A percentile compares a stretch with the other conserved stretches of the same genome.
Evolutionary conservation across 2,329 filamentous ascomycete species (phyloP).

Genomic region (Aspergillus melleus): DNA sequence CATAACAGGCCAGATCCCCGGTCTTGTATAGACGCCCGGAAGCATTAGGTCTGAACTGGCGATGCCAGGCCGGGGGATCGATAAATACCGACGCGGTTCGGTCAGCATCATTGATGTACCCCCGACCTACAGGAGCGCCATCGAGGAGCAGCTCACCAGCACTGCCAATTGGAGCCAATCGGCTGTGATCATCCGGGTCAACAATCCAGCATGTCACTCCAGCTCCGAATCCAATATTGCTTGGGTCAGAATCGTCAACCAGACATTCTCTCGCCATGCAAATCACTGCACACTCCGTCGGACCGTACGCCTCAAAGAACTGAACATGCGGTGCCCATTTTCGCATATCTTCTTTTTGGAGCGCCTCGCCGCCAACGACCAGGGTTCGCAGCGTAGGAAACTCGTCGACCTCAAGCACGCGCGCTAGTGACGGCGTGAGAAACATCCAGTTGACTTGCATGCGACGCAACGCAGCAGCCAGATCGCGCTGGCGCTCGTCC

Average conservation of each 20-base stretch:
- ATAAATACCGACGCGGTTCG: no score
- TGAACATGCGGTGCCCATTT: constrained; percentile 30
- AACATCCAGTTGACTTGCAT: constrained; percentile 52
- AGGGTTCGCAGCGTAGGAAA: constrained; percentile 26
- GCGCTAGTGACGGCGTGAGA: constrained; percentile 53
- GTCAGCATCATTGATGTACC: background rate
- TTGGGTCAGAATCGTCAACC: background rate
- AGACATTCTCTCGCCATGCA: background rate
- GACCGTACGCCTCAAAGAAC: constrained; percentile 21
- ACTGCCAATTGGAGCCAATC: constrained; percentile 13
- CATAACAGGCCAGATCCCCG: no score
- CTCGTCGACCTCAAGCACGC: constrained; percentile 30
- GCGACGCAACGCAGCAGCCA: constrained; percentile 23
- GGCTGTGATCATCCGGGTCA: constrained; percentile 26
- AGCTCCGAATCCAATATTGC: constrained; percentile 15
- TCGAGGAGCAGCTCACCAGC: constrained; percentile 27
- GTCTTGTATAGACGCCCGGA: no score
- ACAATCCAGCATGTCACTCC: constrained; percentile 25
- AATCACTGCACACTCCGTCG: constrained; percentile 19
- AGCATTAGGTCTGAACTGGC: no score
- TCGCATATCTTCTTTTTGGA: constrained; percentile 27
- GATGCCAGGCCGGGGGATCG: no score
- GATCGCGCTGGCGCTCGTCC: constrained; percentile 43
- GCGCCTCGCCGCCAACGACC: constrained; percentile 35
- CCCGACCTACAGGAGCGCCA: constrained; percentile 28